Evolutionary conservation across 495 filamentous ascomycete species (phyloP).

Genomic region (Hypoxylon crocopeplum): DNA sequence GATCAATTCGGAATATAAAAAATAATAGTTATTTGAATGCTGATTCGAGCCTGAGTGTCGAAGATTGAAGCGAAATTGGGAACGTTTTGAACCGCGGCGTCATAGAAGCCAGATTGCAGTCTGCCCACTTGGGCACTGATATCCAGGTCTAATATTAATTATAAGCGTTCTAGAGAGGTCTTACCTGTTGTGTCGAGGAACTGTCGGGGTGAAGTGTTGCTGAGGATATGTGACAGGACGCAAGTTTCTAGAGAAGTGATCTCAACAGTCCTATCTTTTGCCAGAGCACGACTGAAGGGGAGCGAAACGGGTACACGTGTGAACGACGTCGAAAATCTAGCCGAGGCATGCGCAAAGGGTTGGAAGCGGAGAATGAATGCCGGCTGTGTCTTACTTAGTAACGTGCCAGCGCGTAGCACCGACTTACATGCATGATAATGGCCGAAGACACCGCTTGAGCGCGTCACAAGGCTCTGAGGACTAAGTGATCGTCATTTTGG

Average conservation of each 20-base stretch:
- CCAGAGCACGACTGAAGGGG: background rate
- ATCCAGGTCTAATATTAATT: no score
- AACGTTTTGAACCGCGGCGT: no score
- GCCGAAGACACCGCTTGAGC: background rate
- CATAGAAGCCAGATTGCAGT: background rate
- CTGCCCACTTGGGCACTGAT: background rate
- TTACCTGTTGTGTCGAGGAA: background rate
- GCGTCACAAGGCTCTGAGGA: conserved; percentile 1
- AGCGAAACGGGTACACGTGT: background rate
- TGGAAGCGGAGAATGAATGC: background rate
- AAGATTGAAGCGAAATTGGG: no score
- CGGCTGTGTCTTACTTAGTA: background rate
- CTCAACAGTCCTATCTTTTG: background rate
- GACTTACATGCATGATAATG: conserved; percentile 9
- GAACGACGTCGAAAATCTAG: background rate
- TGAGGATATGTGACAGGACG: background rate
- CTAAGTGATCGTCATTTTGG: conserved; percentile 13
- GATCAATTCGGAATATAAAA: no score
- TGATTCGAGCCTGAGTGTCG: no score
- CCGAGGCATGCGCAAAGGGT: background rate
- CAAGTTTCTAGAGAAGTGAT: background rate
- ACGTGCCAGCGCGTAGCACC: conserved; percentile 1
- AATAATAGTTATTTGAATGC: no score
- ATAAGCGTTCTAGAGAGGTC: no score
- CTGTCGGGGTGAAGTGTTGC: background rate